Conservation (phyloP, 148 eudicot genomes). For the Suaeda aralocaspica region DNA sequence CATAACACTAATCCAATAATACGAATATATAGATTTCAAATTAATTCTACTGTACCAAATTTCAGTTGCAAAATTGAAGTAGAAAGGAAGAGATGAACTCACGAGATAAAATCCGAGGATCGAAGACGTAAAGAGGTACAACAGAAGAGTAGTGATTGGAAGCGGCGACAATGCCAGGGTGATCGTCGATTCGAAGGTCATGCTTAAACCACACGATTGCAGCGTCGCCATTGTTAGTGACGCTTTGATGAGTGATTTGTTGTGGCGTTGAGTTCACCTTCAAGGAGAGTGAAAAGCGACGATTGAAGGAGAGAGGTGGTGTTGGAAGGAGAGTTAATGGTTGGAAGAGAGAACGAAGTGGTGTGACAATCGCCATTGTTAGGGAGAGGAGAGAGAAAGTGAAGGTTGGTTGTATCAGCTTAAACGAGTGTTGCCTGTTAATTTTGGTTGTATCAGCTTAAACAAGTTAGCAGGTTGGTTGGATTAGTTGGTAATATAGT, state of each 20-base stretch:
- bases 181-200: constrained; percentile 83
- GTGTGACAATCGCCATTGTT: constrained; percentile 31
- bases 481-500: too few species aligned
- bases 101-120: constrained; percentile 80
- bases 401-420: background rate
- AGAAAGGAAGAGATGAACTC: constrained; percentile 18
- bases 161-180: constrained; percentile 66
- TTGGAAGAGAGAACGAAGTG: background rate
- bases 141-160: constrained; percentile 35
- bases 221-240: constrained; percentile 26
- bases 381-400: constrained; percentile 3
- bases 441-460: too few species aligned
- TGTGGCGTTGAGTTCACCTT: background rate
- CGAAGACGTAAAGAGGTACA: constrained; percentile 83
- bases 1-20: too few species aligned
- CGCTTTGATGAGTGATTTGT: background rate
- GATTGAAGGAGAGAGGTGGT: background rate
- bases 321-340: too few species aligned
- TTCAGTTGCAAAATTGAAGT: background rate
- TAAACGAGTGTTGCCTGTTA: too few species aligned
- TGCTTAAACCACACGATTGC: constrained; percentile 87
- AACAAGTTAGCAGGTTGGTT: too few species aligned
- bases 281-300: constrained; percentile 15
- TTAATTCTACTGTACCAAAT: constrained; percentile 8
- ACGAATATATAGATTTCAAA: too few species aligned